Evolutionary conservation across 2,329 filamentous ascomycete species (phyloP), one percentile per base, ranked within the genome.

Genomic region (Botrytis galanthina): DNA sequence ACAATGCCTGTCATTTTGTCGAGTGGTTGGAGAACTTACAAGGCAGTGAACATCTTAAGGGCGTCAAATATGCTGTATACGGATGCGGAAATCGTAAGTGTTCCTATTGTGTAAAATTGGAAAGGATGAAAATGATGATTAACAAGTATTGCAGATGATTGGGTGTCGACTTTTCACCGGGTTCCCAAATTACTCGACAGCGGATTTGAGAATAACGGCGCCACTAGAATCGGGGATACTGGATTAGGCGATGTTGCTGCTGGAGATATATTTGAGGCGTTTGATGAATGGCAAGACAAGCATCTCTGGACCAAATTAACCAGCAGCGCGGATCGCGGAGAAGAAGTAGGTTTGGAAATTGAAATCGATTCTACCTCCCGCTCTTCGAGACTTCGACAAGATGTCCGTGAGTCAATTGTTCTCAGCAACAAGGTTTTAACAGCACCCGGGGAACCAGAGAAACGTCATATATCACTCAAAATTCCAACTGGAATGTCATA

Each of bases 1-100:
- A 93, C 75, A 94, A 95, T 75, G 92, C 92, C 0, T 85, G 84
- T 0, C 86, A 88, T 67, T 94, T 94, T 77, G 86, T 91, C 37
- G 83, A 86, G 29, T 94, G 92, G 92, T 81, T 94, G 9, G 84
- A 89, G 76, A 74, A 76, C 9, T 16, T 77, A 18, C 42, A 72
- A 26, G 74, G 66, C 9, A 39, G 32, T 22, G 83, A 86, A 5
- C 83, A 86, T 69, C 80, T 92, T 35, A 83, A 87, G 14, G 86
- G 85, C 12, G 86, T 91, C 0, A 83, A 86, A 2, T 94, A 90
- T 79, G 87, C 91, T 1, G 88, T 93, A 4, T 95, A 92, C 80
- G 92, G 91, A 1, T 91, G 90, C 71, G 92, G 92, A 4, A 85
- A 88, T 78, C 82, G 76, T 76, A 74, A 73, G 74, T 76, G 35